A percentile compares a stretch with the other conserved stretches of the same genome.
Evolutionary conservation across 176 grass and related monocot genomes (phyloP).

Genomic region (Tillandsia fasciculata): DNA sequence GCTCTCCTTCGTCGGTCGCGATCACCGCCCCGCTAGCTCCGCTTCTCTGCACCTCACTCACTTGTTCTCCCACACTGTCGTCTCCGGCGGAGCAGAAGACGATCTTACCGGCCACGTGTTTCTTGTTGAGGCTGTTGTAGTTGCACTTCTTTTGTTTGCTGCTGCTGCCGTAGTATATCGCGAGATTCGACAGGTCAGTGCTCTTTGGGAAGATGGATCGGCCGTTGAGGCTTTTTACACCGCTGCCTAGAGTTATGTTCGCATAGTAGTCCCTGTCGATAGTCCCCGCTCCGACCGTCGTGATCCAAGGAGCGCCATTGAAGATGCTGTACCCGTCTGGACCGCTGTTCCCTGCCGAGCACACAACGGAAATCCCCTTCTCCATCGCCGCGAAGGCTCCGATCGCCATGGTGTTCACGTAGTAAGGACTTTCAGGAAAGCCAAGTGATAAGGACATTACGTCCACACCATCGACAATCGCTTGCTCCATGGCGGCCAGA

Average conservation of each 20-base stretch:
- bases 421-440: constrained; percentile 34
- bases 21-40: constrained; percentile 40
- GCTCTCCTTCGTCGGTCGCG: constrained; percentile 23
- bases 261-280: constrained; percentile 56
- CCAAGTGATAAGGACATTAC: constrained; percentile 55
- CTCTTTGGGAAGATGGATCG: constrained; percentile 42
- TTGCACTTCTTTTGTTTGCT: constrained; percentile 32
- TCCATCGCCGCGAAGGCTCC: constrained; percentile 46
- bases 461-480: constrained; percentile 47
- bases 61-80: constrained; percentile 12
- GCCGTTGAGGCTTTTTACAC: constrained; percentile 21
- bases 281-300: constrained; percentile 48
- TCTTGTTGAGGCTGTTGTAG: constrained; percentile 22
- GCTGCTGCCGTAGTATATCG: constrained; percentile 36
- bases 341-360: constrained; percentile 54
- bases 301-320: constrained; percentile 62
- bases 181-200: neutral
- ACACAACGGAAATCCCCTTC: constrained; percentile 40
- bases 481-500: constrained; percentile 45
- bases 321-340: constrained; percentile 31
- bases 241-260: constrained; percentile 37
- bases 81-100: constrained; percentile 34
- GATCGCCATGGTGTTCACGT: constrained; percentile 45
- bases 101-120: constrained; percentile 41
- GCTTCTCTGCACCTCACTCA: constrained; percentile 32